phyloP scores from a whole-genome alignment of 768 basidiomycete genomes.

The Collybia sordida region DNA sequence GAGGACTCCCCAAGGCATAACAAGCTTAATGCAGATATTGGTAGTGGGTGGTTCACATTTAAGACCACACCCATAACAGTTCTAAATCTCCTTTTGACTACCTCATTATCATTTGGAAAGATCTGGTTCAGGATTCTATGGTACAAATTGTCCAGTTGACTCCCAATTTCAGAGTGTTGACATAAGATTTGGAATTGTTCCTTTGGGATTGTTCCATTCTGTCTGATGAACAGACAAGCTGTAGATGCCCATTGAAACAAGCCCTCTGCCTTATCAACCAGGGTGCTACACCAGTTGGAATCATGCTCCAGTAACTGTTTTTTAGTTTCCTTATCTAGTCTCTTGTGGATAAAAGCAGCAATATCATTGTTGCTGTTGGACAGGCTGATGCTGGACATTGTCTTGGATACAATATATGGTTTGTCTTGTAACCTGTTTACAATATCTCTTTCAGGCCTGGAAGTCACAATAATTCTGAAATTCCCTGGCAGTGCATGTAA shows the following conservation, averaged over 20 bases:
- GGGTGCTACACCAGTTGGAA: neutral
- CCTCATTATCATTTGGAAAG: neutral
- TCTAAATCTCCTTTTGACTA: neutral
- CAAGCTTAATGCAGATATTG: neutral
- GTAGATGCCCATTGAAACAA: slow-evolving; percentile 1
- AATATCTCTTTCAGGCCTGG: slow-evolving; percentile 27
- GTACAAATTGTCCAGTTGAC: neutral
- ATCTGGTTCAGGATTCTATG: neutral
- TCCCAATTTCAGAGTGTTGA: no score
- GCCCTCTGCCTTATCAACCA: neutral
- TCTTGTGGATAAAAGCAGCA: neutral
- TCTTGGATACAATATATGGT: neutral
- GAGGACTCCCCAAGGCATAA: neutral
- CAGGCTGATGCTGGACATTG: neutral
- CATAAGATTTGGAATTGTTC: neutral
- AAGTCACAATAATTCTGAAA: slow-evolving; percentile 31
- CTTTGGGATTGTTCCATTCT: neutral
- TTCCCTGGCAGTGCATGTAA: slow-evolving; percentile 20
- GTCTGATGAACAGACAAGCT: neutral
- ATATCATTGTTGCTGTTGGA: neutral
- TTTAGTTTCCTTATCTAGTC: neutral
- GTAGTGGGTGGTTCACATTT: neutral
- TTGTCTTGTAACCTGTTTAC: slow-evolving; percentile 4
- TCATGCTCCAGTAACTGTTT: neutral
- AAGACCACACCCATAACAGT: neutral